These are phyloP conservation scores for Colletotrichum lentis DNA, from an alignment of 2,329 filamentous ascomycete species.

Conservation along the genomic window DNA sequence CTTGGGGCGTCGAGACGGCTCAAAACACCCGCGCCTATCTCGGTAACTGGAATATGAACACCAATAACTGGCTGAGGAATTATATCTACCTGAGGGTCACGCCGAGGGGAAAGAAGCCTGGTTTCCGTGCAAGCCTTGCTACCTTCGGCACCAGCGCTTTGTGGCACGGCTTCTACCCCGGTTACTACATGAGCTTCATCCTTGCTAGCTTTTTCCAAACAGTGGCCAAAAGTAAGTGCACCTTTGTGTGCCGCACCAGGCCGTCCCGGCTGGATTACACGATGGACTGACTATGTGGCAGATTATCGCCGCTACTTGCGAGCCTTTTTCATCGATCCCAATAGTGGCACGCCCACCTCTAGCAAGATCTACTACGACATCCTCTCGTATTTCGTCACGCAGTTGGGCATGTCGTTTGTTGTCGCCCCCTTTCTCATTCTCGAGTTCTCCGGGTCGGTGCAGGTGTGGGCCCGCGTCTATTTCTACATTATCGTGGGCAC, in stretches of 20 bases:
- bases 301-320: conserved; percentile 89
- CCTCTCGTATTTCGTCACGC: conserved; percentile 77
- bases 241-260: neutral
- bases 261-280: conserved; percentile 21
- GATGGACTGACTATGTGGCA: conserved; percentile 49
- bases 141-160: conserved; percentile 95
- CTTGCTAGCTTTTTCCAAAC: conserved; percentile 92
- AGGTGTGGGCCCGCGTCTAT: conserved; percentile 85
- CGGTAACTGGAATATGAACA: conserved; percentile 98
- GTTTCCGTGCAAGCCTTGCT: conserved; percentile 91
- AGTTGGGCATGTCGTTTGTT: conserved; percentile 83
- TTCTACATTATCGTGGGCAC: conserved; percentile 83
- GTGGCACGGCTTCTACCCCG: conserved; percentile 98
- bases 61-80: conserved; percentile 94
- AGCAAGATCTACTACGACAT: conserved; percentile 89
- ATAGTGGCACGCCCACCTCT: conserved; percentile 72
- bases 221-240: conserved; percentile 83
- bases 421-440: conserved; percentile 88
- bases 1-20: conserved; percentile 84
- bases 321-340: conserved; percentile 88
- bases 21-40: conserved; percentile 95
- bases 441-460: conserved; percentile 72
- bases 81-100: conserved; percentile 96
- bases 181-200: conserved; percentile 92
- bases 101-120: conserved; percentile 93